A percentile compares a stretch with the other conserved stretches of the same genome.
Evolutionary conservation across 2,329 filamentous ascomycete species (phyloP).

Genomic region (Trichoderma breve): DNA sequence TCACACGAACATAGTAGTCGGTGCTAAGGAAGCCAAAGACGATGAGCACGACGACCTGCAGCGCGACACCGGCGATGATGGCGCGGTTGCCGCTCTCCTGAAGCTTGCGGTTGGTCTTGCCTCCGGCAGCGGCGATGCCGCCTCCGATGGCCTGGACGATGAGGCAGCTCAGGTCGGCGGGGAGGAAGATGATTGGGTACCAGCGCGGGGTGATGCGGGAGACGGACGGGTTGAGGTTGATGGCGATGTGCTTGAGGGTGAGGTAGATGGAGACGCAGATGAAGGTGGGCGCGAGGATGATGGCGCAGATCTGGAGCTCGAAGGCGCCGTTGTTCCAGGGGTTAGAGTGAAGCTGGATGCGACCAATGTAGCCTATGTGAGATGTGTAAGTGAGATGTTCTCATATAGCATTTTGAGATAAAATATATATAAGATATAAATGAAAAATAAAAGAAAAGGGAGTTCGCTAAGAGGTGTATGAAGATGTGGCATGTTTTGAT

Average conservation of each 20-base stretch:
- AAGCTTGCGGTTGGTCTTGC: conserved; percentile 38
- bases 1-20: conserved; percentile 48
- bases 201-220: conserved; percentile 52
- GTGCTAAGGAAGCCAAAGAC: conserved; percentile 43
- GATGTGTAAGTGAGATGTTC: neutral
- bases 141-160: conserved; percentile 59
- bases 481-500: neutral
- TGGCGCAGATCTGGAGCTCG: conserved; percentile 57
- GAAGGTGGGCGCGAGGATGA: conserved; percentile 59
- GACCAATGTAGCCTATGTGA: conserved; percentile 50
- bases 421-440: neutral
- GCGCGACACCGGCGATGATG: conserved; percentile 54
- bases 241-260: conserved; percentile 58
- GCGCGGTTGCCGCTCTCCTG: conserved; percentile 47
- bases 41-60: conserved; percentile 52
- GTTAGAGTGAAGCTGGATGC: conserved; percentile 50
- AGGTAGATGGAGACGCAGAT: conserved; percentile 64
- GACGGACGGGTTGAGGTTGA: conserved; percentile 47
- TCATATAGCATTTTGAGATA: neutral
- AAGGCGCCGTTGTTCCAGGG: conserved; percentile 56
- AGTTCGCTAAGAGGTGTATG: neutral
- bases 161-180: conserved; percentile 57
- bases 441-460: neutral
- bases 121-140: conserved; percentile 51
- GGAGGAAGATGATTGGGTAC: conserved; percentile 59